A percentile compares a stretch with the other conserved stretches of the same genome.
phyloP scores from a whole-genome alignment of 192 early-diverging fungal genomes.

The Gonapodya sp. region DNA sequence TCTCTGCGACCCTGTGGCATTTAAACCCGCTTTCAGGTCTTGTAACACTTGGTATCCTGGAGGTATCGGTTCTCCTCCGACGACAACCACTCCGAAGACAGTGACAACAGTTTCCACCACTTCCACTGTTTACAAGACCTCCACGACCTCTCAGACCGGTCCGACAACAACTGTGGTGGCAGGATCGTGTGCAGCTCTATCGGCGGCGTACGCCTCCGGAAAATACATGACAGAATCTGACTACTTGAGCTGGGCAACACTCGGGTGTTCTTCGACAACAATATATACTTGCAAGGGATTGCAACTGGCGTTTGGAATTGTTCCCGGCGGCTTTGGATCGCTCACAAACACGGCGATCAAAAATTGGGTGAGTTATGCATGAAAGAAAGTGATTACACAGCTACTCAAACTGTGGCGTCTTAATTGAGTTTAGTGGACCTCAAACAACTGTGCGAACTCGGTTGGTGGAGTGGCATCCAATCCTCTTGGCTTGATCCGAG shows the following conservation, averaged over 20 bases:
- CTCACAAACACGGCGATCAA: background rate
- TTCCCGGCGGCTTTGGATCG: background rate
- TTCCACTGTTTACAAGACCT: too few species aligned
- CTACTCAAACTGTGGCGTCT: too few species aligned
- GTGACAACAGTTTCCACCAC: background rate
- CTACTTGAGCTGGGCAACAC: background rate
- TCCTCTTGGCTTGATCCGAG: background rate
- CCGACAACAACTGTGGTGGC: background rate
- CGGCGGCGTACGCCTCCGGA: background rate
- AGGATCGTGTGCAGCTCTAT: background rate
- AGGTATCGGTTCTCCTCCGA: background rate
- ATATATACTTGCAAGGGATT: background rate
- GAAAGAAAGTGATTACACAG: too few species aligned
- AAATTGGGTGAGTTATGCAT: background rate
- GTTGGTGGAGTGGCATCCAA: background rate
- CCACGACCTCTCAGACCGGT: background rate
- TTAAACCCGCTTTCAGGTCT: background rate
- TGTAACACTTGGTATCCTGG: background rate
- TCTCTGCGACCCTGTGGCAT: background rate
- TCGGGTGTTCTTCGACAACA: background rate
- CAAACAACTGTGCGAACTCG: background rate
- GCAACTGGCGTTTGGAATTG: background rate
- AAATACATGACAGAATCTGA: background rate
- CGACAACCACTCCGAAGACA: background rate
- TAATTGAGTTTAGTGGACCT: background rate